Conservation (phyloP, 371 early-diverging fungal genomes). For the Edhazardia aedis region DNA sequence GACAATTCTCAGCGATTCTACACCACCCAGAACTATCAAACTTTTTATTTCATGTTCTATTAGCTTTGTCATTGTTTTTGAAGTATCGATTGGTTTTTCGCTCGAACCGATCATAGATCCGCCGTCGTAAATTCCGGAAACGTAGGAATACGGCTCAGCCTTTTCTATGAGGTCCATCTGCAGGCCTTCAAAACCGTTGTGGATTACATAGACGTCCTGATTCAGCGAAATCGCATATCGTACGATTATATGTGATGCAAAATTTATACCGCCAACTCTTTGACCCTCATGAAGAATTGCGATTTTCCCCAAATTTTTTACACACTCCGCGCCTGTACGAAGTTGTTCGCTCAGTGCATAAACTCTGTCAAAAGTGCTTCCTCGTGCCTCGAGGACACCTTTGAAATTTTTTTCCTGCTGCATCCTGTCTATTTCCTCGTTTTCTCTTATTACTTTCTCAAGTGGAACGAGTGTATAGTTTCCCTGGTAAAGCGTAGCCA, state of each 20-base stretch:
- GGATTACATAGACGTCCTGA: slow-evolving; percentile 58
- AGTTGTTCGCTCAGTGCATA: neutral
- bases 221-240: slow-evolving; percentile 63
- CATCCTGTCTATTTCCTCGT: slow-evolving; percentile 13
- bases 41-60: slow-evolving; percentile 65
- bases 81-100: slow-evolving; percentile 54
- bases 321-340: neutral
- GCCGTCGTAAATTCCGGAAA: slow-evolving; percentile 66
- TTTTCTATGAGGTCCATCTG: slow-evolving; percentile 44
- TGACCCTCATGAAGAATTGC: slow-evolving; percentile 77
- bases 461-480: slow-evolving; percentile 59
- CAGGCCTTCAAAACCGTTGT: slow-evolving; percentile 79
- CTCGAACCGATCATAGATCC: slow-evolving; percentile 82
- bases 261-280: slow-evolving; percentile 89
- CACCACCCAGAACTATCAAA: slow-evolving; percentile 74
- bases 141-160: slow-evolving; percentile 49
- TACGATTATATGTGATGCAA: slow-evolving; percentile 67
- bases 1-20: slow-evolving; percentile 59
- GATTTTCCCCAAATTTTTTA: slow-evolving; percentile 48
- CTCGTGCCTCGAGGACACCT: slow-evolving; percentile 65
- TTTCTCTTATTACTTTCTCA: slow-evolving; percentile 65
- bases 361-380: slow-evolving; percentile 59
- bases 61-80: slow-evolving; percentile 64
- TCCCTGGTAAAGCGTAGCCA: slow-evolving; percentile 70
- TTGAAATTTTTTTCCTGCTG: slow-evolving; percentile 56